Base-by-base conservation (phyloP, 1,284 basidiomycete genomes). In the Pterulicium gracile region DNA sequence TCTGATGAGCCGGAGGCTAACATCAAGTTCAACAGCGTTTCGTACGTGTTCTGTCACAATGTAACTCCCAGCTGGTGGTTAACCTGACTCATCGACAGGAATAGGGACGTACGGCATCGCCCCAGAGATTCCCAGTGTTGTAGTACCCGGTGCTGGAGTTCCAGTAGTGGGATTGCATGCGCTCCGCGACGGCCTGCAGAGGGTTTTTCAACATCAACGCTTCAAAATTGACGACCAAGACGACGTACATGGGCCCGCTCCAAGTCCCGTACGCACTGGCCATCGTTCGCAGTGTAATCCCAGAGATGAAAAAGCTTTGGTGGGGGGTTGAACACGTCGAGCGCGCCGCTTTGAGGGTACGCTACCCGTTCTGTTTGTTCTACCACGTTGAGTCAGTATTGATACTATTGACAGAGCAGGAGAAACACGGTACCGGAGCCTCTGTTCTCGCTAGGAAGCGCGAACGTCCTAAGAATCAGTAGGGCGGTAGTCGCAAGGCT, bases 21-120 rank as follows among this genome's bases (percentile, higher is more conserved):
- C 69, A 76, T 77, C 47, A 75, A 56, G 56, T 73, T 75, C 52
- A 76, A 70, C 3, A 77, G 54, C 51, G 77, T 74, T 53, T 77
- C 75, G 19, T 75, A 52, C 3, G 73, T 65, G 52, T 77, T 77
- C 73, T 77, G 47, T 7, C 14, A 15, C n/a, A 42, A 7, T n/a
- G 27, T 32, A n/a, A n/a, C n/a, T n/a, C n/a, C n/a, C 27, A 32
- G n/a, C n/a, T 32, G 24, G 44, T 12, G 27, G 18, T 32, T 49
- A 5, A 21, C 39, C 39, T 36, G 24, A 45, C 17, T 27, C 17
- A 22, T 24, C 15, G 3, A 34, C 10, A 10, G 7, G 35, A 46
- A 17, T 41, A 43, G n/a, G 39, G 14, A 54, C 65, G 21, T 48
- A 75, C 73, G 3, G 72, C 66, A 51, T 75, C 70, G 2, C 71